Base-by-base conservation (phyloP, 1,139 yeast species). In the Williopsis jadinii region DNA sequence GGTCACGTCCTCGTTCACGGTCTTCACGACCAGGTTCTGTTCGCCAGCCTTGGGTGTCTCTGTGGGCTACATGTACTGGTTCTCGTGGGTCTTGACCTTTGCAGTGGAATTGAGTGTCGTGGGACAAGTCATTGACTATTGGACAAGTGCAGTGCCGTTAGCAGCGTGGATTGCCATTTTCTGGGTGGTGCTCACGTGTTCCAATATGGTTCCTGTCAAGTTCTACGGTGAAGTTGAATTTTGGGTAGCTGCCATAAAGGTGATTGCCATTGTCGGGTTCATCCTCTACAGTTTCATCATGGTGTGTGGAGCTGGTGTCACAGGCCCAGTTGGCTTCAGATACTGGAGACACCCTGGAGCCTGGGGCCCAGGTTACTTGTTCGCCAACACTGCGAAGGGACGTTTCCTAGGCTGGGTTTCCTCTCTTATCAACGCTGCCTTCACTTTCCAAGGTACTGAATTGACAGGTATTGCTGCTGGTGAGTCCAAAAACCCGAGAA, bases 31-130 rank as follows among this genome's bases (percentile, higher is more conserved):
- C 41, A 66, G 88, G 56, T 84, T 84, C 69, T 61, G 75, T 42
- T 76, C 84, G 10, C 82, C 81, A 28, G 77, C 88, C 9, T 66
- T 83, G 43, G 94, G 95, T 48, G 86, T 84, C 43, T 80, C 94
- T 37, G 79, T 80, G 53, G 94, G 92, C 42, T 85, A 86, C 77
- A 71, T 78, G 64, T 87, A 86, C 61, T 84, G 92, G 90, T 84
- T 84, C 62, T 76, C 84, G 15, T 85, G 94, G 92, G 86, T 87
- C 41, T 80, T 83, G 50, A 84, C 95, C 2, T 84, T 77, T 63
- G 86, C 95, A 8, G 76, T 85, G 46, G 95, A 86, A 63, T 67
- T 86, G 43, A 81, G 90, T 12, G 85, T 86, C 26, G 79, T 83
- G 30, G 90, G 94, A 19, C 86, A 83, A 61, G 74, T 85, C 40